Conservation (phyloP, 2,329 filamentous ascomycete genomes). For the Clarireedia sp. region DNA sequence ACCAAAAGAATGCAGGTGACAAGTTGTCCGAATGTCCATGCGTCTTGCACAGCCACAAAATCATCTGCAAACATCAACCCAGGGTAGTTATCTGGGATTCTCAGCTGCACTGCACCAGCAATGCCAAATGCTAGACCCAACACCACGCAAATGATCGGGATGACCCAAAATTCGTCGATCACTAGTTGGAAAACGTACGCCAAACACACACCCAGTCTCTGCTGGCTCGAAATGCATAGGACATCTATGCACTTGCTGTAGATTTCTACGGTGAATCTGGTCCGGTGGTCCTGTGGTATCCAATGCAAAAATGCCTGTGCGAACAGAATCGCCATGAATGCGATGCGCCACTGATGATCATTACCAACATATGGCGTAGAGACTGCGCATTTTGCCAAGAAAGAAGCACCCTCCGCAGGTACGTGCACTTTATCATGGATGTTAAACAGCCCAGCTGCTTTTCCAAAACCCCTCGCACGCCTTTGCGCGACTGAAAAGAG, state of each 20-base stretch:
- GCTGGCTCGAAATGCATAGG: background rate
- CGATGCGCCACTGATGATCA: background rate
- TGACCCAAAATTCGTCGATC: background rate
- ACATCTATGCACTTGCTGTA: background rate
- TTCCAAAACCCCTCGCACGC: background rate
- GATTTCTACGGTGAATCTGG: background rate
- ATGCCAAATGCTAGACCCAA: background rate
- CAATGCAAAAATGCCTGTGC: background rate
- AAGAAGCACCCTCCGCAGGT: background rate
- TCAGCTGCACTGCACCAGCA: background rate
- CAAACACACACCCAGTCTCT: background rate
- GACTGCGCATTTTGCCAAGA: background rate
- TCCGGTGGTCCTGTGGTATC: background rate
- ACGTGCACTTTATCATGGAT: background rate
- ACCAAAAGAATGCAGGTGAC: background rate
- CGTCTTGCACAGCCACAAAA: background rate
- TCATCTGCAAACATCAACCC: background rate
- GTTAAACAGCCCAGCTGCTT: background rate
- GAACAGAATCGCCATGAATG: background rate
- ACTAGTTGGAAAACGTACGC: background rate
- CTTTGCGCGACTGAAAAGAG: background rate
- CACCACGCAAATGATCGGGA: background rate
- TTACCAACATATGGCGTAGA: background rate
- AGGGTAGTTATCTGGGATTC: background rate
- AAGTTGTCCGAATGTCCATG: slow-evolving; percentile 4